phyloP scores from a whole-genome alignment of 331 rosid genomes.

The Telfairia occidentalis region DNA sequence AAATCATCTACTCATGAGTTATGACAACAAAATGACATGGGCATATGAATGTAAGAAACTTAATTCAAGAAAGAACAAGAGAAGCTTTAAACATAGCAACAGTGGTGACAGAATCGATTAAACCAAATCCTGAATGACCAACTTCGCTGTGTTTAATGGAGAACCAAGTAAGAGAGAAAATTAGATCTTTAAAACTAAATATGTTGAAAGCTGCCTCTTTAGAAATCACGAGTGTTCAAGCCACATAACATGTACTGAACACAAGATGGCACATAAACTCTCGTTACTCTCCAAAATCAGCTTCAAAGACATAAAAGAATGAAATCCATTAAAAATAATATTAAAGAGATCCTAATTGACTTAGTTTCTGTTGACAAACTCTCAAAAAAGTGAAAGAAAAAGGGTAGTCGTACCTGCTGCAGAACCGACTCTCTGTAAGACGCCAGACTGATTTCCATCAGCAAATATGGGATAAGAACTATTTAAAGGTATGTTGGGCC shows the following conservation, averaged over 20 bases:
- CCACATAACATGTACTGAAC: neutral
- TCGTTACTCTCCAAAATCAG: neutral
- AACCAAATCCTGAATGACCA: neutral
- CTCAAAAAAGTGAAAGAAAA: conserved; percentile 6
- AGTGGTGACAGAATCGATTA: neutral
- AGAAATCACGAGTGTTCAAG: neutral
- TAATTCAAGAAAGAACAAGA: neutral
- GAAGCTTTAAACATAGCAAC: neutral
- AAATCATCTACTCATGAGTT: neutral
- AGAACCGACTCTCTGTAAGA: conserved; percentile 86
- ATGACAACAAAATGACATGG: neutral
- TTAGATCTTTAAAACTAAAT: neutral
- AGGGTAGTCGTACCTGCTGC: conserved; percentile 76
- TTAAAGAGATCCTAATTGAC: neutral
- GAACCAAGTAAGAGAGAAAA: neutral
- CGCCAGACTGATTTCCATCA: conserved; percentile 81
- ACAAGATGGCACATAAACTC: neutral
- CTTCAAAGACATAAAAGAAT: neutral
- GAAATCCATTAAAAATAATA: neutral
- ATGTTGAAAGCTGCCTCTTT: neutral
- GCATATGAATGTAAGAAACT: neutral
- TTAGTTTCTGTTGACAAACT: neutral
- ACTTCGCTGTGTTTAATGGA: neutral
- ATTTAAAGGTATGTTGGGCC: conserved; percentile 39
- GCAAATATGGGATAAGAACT: conserved; percentile 55